Base-by-base conservation (phyloP, 2,329 filamentous ascomycete genomes). In the Nemania diffusa region DNA sequence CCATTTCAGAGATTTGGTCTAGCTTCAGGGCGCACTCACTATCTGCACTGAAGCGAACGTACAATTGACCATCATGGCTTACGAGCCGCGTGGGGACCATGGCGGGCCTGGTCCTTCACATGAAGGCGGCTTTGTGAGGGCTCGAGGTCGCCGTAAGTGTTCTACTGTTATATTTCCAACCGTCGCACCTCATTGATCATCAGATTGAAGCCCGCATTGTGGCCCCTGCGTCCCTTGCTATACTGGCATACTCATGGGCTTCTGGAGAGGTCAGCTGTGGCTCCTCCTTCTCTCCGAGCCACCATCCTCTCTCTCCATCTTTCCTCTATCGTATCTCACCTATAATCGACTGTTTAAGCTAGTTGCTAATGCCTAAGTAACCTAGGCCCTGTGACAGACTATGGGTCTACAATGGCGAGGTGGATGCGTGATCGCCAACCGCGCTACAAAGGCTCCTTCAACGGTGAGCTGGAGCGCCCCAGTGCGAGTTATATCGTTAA, bases 401-500 rank as follows among this genome's bases (percentile, higher is more conserved):
- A 97, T 85, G 92, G 93, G 75, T 91, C 94, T 26, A 96, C 93
- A 9, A 88, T 97, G 78, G 90, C 92, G 59, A 92, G 97, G 80
- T 99, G 93, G 92, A 93, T 97, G 87, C 91, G 92, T 75, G 89
- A 93, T 76, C 89, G 95, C 64, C 87, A 89, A 74, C 91, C 92
- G 29, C 90, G 90, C 72, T 95, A 92, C 81, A 91, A 90, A 77
- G 90, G 90, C 64, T 84, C 87, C 5, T 90, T 90, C 73, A 84
- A 84, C 67, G 89, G 93, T 73, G 94, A 97, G 81, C 84, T 87
- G 51, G 95, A 97, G 80, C 84, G 95, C 65, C 94, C 94, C 0
- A 97, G 92, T 78, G 84, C 90, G 44, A 97, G 93, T 82, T 98
- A 96, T 78, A 92, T 97, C 50, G 88, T 97, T 52, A 92, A 97